Conservation (phyloP, 2,329 filamentous ascomycete genomes). For the Arthrobotrys entomopaga region DNA sequence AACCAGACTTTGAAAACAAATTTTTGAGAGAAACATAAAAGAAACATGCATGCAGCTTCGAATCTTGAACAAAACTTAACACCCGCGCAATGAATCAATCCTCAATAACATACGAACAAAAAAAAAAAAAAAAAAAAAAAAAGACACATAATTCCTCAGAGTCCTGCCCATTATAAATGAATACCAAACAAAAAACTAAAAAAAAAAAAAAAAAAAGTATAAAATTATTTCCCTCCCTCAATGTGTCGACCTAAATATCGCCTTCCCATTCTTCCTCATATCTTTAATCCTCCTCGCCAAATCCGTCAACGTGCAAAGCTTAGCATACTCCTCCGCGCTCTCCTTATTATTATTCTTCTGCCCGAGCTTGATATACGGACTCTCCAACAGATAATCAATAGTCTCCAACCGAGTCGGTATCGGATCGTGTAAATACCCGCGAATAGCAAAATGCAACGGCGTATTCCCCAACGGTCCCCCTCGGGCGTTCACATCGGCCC, state of each 20-base stretch:
- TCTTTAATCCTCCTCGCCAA: conserved; percentile 51
- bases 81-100: too few relatives aligned
- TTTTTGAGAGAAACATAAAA: too few relatives aligned
- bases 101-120: neutral
- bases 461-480: conserved; percentile 52
- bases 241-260: conserved; percentile 47
- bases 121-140: neutral
- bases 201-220: neutral
- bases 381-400: conserved; percentile 52
- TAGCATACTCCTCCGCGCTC: conserved; percentile 50
- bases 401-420: conserved; percentile 49
- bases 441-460: conserved; percentile 50
- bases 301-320: conserved; percentile 47
- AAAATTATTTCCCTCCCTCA: conserved; percentile 1
- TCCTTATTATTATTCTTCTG: conserved; percentile 54
- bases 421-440: conserved; percentile 52
- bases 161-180: too few relatives aligned
- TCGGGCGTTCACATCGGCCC: conserved; percentile 40
- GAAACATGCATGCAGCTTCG: too few relatives aligned
- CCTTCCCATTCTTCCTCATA: conserved; percentile 54
- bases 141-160: too few relatives aligned
- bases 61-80: too few relatives aligned
- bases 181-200: neutral
- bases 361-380: conserved; percentile 50
- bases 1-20: too few relatives aligned